Base-by-base conservation (phyloP, 2,329 filamentous ascomycete genomes). In the Cyphellophora europaea region DNA sequence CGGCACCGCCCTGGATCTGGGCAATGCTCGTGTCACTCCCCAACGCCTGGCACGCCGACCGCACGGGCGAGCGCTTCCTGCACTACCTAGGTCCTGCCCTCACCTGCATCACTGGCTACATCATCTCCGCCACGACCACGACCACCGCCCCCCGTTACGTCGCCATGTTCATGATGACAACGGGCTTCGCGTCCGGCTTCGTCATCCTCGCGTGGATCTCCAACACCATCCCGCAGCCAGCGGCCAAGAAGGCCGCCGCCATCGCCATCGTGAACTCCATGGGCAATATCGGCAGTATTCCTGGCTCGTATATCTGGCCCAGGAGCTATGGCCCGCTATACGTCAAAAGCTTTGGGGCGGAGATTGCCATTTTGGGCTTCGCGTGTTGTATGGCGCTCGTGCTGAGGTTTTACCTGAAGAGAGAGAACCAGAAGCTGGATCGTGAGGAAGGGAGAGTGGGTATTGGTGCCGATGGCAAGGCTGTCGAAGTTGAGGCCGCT, bases 191-290 rank as follows among this genome's bases (percentile, higher is more conserved):
- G n/a, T 69, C 71, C 1, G 72, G 74, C 31, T 85, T 81, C 1
- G 77, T 83, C 1, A 68, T 69, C 2, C 62, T 84, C 3, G 72
- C 77, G 2, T 91, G 83, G 83, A 85, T 88, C 44, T 76, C 72
- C 30, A 84, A 82, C 52, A 80, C 77, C 1, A 67, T 89, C 33
- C 82, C 82, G 0, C 72, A 82, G 4, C 83, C 84, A 3, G 79
- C 82, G 0, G 77, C 82, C 2, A 88, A 88, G 61, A 72, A 81
- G 40, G 77, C 77, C 2, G 74, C 80, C 0, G 81, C 80, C 0
- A 55, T 89, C 4, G 83, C 82, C 1, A 77, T 80, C 42, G 84
- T 88, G 57, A 89, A 89, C 51, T 77, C 78, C 2, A 66, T 84
- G 6, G 74, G 71, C 12, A 86, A 88, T 53, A 66, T 69, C 8